phyloP scores from a whole-genome alignment of 2,329 filamentous ascomycete genomes.

The Colletotrichum chlorophyti region DNA sequence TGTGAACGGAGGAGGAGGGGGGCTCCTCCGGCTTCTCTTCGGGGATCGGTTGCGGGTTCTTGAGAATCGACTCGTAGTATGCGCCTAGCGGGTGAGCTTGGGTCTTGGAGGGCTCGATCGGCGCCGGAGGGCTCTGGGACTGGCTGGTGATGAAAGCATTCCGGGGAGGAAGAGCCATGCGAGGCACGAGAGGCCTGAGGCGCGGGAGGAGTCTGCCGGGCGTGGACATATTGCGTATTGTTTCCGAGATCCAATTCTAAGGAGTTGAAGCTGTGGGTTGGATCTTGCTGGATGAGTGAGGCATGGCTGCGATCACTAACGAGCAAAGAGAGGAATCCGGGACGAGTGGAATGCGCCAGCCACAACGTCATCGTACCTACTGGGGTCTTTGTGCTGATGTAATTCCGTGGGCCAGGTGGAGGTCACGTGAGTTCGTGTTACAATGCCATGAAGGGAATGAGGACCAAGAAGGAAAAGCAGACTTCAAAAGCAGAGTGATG shows the following conservation, averaged over 20 bases:
- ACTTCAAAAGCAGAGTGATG: too few species aligned
- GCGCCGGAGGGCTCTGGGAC: slow-evolving; percentile 34
- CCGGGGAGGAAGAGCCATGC: slow-evolving; percentile 35
- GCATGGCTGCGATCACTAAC: slow-evolving; percentile 18
- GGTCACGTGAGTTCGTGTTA: slow-evolving; percentile 14
- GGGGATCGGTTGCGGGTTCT: slow-evolving; percentile 49
- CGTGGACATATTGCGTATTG: slow-evolving; percentile 38
- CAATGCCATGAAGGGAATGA: too few species aligned
- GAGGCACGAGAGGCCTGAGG: slow-evolving; percentile 37
- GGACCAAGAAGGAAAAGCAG: too few species aligned
- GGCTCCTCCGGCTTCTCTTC: slow-evolving; percentile 51
- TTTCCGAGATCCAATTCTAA: slow-evolving; percentile 6
- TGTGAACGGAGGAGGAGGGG: slow-evolving; percentile 44
- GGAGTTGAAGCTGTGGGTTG: background rate
- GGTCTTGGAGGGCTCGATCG: slow-evolving; percentile 37
- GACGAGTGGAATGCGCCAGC: slow-evolving; percentile 27
- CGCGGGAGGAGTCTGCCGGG: slow-evolving; percentile 38
- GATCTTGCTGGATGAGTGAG: slow-evolving; percentile 17
- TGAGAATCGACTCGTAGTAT: slow-evolving; percentile 66
- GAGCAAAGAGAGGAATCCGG: background rate
- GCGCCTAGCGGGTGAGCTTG: slow-evolving; percentile 58
- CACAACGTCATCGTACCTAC: slow-evolving; percentile 42
- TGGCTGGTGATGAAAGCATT: slow-evolving; percentile 36
- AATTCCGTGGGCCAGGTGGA: background rate
- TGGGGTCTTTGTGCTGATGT: slow-evolving; percentile 16